Evolutionary conservation across 1,139 yeast genomes (phyloP).

Genomic region (Lodderomyces parapsilosis): DNA sequence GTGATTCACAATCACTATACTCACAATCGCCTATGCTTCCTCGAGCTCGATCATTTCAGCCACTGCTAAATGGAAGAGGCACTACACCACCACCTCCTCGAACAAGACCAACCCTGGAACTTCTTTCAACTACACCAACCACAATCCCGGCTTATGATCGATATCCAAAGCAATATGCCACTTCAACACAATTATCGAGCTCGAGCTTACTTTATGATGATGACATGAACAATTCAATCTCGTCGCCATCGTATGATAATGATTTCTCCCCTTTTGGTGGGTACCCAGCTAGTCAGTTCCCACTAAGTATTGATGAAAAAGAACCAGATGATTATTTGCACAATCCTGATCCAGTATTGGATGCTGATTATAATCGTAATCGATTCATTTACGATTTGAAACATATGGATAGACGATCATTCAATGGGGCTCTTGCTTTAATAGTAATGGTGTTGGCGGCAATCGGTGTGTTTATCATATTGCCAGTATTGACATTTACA

Average conservation of each 20-base stretch:
- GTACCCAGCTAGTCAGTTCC: slow-evolving; percentile 86
- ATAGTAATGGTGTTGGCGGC: slow-evolving; percentile 56
- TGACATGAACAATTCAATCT: neutral
- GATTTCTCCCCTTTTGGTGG: slow-evolving; percentile 88
- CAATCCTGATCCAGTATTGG: slow-evolving; percentile 89
- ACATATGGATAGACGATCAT: slow-evolving; percentile 57
- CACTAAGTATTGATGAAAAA: slow-evolving; percentile 80
- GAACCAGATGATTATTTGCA: slow-evolving; percentile 91
- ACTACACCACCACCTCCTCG: neutral
- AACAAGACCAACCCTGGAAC: neutral
- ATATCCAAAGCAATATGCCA: slow-evolving; percentile 7
- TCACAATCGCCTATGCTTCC: slow-evolving; percentile 2
- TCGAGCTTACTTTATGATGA: slow-evolving; percentile 8
- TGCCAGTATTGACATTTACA: slow-evolving; percentile 75
- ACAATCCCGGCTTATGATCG: slow-evolving; percentile 6
- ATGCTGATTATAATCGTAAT: slow-evolving; percentile 72
- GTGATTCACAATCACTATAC: neutral
- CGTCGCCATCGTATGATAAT: slow-evolving; percentile 1
- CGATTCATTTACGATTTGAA: slow-evolving; percentile 59
- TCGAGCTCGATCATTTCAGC: slow-evolving; percentile 1
- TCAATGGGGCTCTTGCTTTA: slow-evolving; percentile 56
- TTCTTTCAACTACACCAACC: slow-evolving; percentile 1
- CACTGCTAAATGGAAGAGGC: neutral
- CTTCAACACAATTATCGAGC: slow-evolving; percentile 4
- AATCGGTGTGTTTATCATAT: slow-evolving; percentile 60